Conservation (phyloP, 2,329 filamentous ascomycete genomes). For the Arachnomyces sp. region DNA sequence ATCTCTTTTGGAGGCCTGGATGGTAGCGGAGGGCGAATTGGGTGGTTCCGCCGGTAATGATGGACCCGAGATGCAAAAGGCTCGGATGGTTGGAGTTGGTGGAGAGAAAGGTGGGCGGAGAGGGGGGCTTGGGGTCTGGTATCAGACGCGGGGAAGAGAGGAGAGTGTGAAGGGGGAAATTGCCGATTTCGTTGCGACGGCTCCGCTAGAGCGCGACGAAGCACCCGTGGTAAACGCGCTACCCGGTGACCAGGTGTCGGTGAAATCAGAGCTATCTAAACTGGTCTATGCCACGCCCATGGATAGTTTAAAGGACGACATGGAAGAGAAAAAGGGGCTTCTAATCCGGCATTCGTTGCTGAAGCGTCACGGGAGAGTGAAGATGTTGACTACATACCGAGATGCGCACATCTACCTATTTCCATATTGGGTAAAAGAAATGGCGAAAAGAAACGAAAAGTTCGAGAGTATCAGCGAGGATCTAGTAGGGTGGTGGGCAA, state of each 20-base stretch:
- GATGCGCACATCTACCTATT: slow-evolving; percentile 95
- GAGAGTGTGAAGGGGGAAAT: slow-evolving; percentile 80
- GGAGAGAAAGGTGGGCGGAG: slow-evolving; percentile 55
- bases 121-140: slow-evolving; percentile 84
- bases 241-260: slow-evolving; percentile 50
- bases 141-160: slow-evolving; percentile 67
- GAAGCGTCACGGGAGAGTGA: slow-evolving; percentile 64
- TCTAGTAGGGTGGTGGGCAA: slow-evolving; percentile 90
- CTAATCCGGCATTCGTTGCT: slow-evolving; percentile 71
- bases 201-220: slow-evolving; percentile 52
- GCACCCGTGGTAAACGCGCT: slow-evolving; percentile 39
- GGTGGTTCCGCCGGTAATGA: slow-evolving; percentile 48
- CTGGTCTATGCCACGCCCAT: slow-evolving; percentile 82
- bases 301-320: slow-evolving; percentile 77
- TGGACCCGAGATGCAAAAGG: slow-evolving; percentile 22
- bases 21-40: slow-evolving; percentile 70
- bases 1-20: slow-evolving; percentile 81
- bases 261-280: slow-evolving; percentile 64
- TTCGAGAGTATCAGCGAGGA: slow-evolving; percentile 89
- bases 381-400: slow-evolving; percentile 74
- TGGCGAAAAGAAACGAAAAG: slow-evolving; percentile 69
- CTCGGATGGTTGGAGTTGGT: slow-evolving; percentile 40
- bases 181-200: slow-evolving; percentile 81
- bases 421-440: slow-evolving; percentile 81
- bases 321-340: slow-evolving; percentile 60